phyloP scores from a whole-genome alignment of 1,284 basidiomycete species.

The Sanguinoderma infundibulare region DNA sequence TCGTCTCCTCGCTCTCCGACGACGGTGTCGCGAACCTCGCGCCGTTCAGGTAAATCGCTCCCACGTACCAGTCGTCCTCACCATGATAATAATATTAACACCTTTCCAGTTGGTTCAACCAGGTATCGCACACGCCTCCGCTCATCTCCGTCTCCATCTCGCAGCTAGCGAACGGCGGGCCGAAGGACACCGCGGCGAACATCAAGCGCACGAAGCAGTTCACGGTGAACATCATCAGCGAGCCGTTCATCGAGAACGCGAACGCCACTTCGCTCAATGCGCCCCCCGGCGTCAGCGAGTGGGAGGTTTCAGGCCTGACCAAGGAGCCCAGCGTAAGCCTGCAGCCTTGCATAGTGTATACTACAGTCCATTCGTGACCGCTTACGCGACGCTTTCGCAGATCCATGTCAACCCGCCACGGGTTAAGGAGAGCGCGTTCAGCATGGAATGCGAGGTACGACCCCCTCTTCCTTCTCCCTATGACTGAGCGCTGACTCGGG shows the following conservation, averaged over 20 bases:
- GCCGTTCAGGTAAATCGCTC: conserved; percentile 57
- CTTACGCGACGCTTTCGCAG: conserved; percentile 6
- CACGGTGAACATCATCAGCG: conserved; percentile 78
- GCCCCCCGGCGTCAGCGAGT: conserved; percentile 70
- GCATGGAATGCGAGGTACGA: conserved; percentile 74
- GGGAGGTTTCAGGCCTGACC: conserved; percentile 76
- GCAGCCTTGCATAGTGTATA: background rate
- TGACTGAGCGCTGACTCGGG: too few species aligned
- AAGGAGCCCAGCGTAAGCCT: conserved; percentile 55
- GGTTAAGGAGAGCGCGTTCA: conserved; percentile 73
- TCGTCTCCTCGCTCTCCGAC: conserved; percentile 66
- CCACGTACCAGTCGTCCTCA: too few species aligned
- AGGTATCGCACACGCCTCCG: conserved; percentile 69
- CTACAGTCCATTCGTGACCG: background rate
- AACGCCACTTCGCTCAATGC: conserved; percentile 73
- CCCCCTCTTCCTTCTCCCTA: background rate
- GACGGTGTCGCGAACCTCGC: conserved; percentile 69
- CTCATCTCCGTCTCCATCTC: conserved; percentile 68
- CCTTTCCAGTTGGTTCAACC: conserved; percentile 58
- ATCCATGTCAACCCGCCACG: conserved; percentile 61
- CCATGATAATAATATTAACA: background rate
- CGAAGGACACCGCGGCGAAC: conserved; percentile 73
- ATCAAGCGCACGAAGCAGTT: conserved; percentile 73
- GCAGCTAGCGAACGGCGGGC: too few species aligned
- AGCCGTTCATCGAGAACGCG: conserved; percentile 74